These are phyloP conservation scores for Aspergillus incahuasiensis DNA, from an alignment of 495 filamentous ascomycete genomes.

Conservation along the genomic window DNA sequence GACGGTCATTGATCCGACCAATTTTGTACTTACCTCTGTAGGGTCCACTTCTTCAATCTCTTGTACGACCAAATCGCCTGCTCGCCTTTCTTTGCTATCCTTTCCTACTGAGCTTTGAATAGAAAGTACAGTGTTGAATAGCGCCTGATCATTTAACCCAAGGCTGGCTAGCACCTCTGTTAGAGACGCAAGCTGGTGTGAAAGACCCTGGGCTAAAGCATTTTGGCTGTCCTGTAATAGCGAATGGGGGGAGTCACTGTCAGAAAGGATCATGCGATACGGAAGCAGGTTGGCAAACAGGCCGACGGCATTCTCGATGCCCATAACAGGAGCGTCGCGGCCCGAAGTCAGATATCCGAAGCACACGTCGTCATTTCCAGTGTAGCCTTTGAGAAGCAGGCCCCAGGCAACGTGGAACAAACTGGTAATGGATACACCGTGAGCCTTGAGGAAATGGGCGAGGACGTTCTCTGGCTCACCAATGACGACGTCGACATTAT, in stretches of 20 bases:
- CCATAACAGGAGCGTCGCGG: neutral
- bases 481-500: too few relatives aligned
- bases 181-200: constrained; percentile 4
- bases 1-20: too few relatives aligned
- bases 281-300: neutral
- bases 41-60: too few relatives aligned
- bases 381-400: constrained; percentile 37
- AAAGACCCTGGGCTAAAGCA: neutral
- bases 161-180: constrained; percentile 6
- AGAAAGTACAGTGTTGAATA: constrained; percentile 15
- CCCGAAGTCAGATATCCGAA: neutral
- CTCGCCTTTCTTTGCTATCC: too few relatives aligned
- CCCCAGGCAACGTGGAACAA: constrained; percentile 42
- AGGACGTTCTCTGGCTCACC: too few relatives aligned
- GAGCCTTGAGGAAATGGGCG: neutral
- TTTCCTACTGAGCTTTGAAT: too few relatives aligned
- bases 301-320: neutral
- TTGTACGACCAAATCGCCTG: too few relatives aligned
- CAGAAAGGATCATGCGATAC: neutral
- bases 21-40: too few relatives aligned
- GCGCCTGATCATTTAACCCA: neutral
- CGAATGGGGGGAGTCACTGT: neutral
- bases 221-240: neutral
- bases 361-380: constrained; percentile 28
- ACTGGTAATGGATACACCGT: constrained; percentile 23